These are phyloP conservation scores for Agrocybe pediades DNA, from an alignment of 768 basidiomycete species.

Conservation along the genomic window DNA sequence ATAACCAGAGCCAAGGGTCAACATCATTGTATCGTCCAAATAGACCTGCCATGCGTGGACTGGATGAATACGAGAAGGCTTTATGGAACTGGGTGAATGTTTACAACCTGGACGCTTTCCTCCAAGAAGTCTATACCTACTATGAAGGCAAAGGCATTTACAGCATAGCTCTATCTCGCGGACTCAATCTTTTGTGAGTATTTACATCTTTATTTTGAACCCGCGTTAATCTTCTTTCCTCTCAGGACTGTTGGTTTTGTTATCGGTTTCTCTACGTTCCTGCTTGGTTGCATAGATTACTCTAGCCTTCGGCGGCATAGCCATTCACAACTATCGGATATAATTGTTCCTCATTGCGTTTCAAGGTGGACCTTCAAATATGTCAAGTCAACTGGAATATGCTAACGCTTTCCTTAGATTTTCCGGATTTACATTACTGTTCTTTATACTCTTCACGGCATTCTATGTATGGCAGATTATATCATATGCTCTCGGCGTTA, in stretches of 20 bases:
- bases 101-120: slow-evolving; percentile 92
- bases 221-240: slow-evolving; percentile 36
- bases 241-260: slow-evolving; percentile 95
- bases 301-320: slow-evolving; percentile 70
- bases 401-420: slow-evolving; percentile 51
- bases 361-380: slow-evolving; percentile 59
- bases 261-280: slow-evolving; percentile 96
- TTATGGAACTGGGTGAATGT: slow-evolving; percentile 99
- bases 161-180: slow-evolving; percentile 87
- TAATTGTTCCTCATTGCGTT: slow-evolving; percentile 82
- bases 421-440: slow-evolving; percentile 81
- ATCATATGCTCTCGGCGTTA: slow-evolving; percentile 72
- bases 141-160: slow-evolving; percentile 97
- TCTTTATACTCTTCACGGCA: slow-evolving; percentile 81
- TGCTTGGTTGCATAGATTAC: slow-evolving; percentile 95
- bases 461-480: slow-evolving; percentile 91
- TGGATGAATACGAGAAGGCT: slow-evolving; percentile 87
- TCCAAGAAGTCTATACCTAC: slow-evolving; percentile 94
- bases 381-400: slow-evolving; percentile 1
- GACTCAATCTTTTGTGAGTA: slow-evolving; percentile 87
- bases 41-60: slow-evolving; percentile 58
- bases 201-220: neutral
- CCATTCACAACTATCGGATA: slow-evolving; percentile 71
- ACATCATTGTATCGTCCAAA: slow-evolving; percentile 33
- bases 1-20: slow-evolving; percentile 27